Conservation (phyloP, 371 early-diverging fungal species). For the Zychaea mexicana region DNA sequence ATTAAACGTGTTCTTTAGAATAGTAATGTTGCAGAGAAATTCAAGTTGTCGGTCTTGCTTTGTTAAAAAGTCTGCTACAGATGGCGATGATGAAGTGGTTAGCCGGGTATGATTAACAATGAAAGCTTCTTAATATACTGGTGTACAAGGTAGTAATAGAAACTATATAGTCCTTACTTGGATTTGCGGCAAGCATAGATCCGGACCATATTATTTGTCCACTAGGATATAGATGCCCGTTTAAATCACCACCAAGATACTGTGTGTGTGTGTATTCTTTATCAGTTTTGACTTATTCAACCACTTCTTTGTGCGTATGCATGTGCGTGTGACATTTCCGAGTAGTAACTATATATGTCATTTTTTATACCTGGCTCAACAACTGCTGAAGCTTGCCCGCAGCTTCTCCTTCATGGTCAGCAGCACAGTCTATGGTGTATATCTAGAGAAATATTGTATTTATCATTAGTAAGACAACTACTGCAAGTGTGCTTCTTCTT, state of each 20-base stretch:
- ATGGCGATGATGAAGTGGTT: not conserved
- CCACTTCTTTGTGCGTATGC: too few species aligned
- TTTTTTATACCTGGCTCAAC: constrained; percentile 17
- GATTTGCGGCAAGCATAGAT: constrained; percentile 6
- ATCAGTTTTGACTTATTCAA: too few species aligned
- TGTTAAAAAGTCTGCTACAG: not conserved
- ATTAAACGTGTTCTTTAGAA: not conserved
- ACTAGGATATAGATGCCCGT: not conserved
- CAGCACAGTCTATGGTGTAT: constrained; percentile 13
- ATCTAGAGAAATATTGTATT: too few species aligned
- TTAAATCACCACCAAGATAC: constrained; percentile 25
- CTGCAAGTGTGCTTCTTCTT: too few species aligned
- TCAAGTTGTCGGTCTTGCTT: constrained; percentile 2
- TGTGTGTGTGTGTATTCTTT: too few species aligned
- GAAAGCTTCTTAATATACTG: too few species aligned
- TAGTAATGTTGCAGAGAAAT: constrained; percentile 1
- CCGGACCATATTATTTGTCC: constrained; percentile 1
- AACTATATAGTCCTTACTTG: not conserved
- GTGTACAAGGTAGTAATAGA: not conserved
- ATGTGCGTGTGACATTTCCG: too few species aligned
- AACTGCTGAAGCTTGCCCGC: constrained; percentile 28
- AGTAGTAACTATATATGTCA: not conserved
- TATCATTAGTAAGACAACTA: too few species aligned
- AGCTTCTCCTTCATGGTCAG: constrained; percentile 21
- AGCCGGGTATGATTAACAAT: not conserved